Evolutionary conservation across 2,329 filamentous ascomycete species (phyloP).

Genomic region (Myrmaecium sp.): DNA sequence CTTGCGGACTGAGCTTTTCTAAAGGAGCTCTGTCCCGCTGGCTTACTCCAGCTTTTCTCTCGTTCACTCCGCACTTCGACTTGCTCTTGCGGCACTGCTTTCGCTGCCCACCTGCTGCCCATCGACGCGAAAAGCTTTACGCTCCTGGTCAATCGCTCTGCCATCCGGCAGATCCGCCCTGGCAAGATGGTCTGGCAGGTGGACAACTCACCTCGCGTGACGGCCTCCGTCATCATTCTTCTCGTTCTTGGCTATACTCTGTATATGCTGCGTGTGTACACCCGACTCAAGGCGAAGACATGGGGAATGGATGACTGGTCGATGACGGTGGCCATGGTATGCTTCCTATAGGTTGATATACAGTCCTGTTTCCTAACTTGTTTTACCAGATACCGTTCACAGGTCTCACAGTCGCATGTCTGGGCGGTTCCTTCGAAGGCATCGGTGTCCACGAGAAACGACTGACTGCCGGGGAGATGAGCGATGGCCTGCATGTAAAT

Average conservation of each 20-base stretch:
- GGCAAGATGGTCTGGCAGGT: background rate
- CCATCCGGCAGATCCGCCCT: too few relatives aligned
- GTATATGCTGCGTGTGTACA: slow-evolving; percentile 9
- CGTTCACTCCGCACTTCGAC: too few relatives aligned
- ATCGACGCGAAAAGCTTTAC: too few relatives aligned
- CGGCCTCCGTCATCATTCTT: slow-evolving; percentile 8
- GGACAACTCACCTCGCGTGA: slow-evolving; percentile 8
- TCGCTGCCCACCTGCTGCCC: too few relatives aligned
- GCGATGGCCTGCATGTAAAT: slow-evolving; percentile 6
- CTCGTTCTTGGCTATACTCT: slow-evolving; percentile 7
- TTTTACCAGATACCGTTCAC: slow-evolving; percentile 10
- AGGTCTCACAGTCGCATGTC: slow-evolving; percentile 12
- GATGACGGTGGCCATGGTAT: slow-evolving; percentile 9
- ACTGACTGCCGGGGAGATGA: slow-evolving; percentile 7
- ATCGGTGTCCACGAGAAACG: slow-evolving; percentile 15
- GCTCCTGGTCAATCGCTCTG: too few relatives aligned
- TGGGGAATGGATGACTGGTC: slow-evolving; percentile 17
- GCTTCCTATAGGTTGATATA: slow-evolving; percentile 3
- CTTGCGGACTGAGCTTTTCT: too few relatives aligned
- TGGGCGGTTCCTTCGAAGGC: slow-evolving; percentile 15
- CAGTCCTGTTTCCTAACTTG: slow-evolving; percentile 1
- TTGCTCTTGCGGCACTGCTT: too few relatives aligned
- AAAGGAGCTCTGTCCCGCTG: too few relatives aligned
- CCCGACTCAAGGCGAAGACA: slow-evolving; percentile 6
- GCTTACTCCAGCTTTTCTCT: too few relatives aligned